These are phyloP conservation scores for Geranium brycei DNA, from an alignment of 345 rosid genomes.

Conservation along the genomic window DNA sequence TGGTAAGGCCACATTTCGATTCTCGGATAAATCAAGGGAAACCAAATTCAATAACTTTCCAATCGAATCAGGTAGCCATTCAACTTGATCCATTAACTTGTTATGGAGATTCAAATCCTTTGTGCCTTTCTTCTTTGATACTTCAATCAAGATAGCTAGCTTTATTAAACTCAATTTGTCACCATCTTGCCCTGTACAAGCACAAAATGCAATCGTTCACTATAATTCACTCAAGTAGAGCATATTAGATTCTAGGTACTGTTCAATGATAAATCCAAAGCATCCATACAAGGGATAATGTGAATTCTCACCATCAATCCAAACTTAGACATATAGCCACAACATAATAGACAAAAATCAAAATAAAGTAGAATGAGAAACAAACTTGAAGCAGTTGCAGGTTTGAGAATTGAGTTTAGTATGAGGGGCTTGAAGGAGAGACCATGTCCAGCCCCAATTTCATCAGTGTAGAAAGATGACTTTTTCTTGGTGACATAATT, in stretches of 20 bases:
- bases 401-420: constrained; percentile 45
- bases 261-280: not conserved
- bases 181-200: constrained; percentile 49
- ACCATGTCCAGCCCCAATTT: constrained; percentile 20
- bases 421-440: constrained; percentile 33
- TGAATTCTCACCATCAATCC: not conserved
- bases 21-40: constrained; percentile 72
- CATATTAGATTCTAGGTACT: not conserved
- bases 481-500: constrained; percentile 47
- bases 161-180: constrained; percentile 78
- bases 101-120: constrained; percentile 67
- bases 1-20: constrained; percentile 56
- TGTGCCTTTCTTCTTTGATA: constrained; percentile 68
- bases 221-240: not conserved
- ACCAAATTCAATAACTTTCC: constrained; percentile 66
- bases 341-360: no score
- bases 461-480: constrained; percentile 40
- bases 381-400: constrained; percentile 41
- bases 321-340: not conserved
- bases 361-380: constrained; percentile 1
- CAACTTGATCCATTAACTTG: constrained; percentile 74
- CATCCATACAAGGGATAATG: no score
- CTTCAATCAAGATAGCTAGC: constrained; percentile 84
- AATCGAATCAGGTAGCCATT: constrained; percentile 93
- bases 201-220: not conserved